A percentile compares a stretch with the other conserved stretches of the same genome.
These are phyloP conservation scores for Nannochloris sp. DNA, from an alignment of 139 green algal species.

Conservation along the genomic window DNA sequence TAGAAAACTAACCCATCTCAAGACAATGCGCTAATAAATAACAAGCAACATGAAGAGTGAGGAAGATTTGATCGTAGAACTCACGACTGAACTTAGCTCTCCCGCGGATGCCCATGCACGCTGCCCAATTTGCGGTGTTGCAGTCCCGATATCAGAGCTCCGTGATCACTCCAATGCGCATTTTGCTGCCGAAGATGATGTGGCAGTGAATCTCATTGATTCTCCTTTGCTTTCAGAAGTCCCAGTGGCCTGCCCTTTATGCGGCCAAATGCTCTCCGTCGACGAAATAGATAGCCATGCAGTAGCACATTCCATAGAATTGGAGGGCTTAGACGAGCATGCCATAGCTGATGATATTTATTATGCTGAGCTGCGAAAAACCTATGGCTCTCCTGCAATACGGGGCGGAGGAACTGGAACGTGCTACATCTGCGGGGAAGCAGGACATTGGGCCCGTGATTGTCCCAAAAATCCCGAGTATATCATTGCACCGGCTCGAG, in stretches of 20 bases:
- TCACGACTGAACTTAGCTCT: too few relatives aligned
- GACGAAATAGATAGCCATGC: constrained; percentile 19
- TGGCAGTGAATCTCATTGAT: neutral
- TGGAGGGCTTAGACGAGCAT: neutral
- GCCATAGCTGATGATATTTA: neutral
- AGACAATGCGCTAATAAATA: too few relatives aligned
- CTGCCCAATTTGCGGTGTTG: constrained; percentile 10
- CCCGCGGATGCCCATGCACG: too few relatives aligned
- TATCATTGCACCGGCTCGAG: neutral
- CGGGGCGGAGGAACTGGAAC: constrained; percentile 13
- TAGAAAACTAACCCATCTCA: too few relatives aligned
- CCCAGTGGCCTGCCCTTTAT: constrained; percentile 13
- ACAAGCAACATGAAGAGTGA: too few relatives aligned
- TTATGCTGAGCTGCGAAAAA: constrained; percentile 9
- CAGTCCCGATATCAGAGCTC: constrained; percentile 8
- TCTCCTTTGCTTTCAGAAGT: neutral
- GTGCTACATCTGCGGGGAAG: constrained; percentile 20
- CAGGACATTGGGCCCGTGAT: constrained; percentile 16
- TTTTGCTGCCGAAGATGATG: constrained; percentile 4
- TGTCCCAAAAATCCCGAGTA: constrained; percentile 11
- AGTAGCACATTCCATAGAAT: constrained; percentile 9
- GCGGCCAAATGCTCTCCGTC: constrained; percentile 3
- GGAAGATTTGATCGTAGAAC: too few relatives aligned
- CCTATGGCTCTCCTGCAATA: constrained; percentile 12
- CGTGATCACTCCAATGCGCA: constrained; percentile 14